Conservation (phyloP, 106 monocot genomes). For the Dendrobium chrysotoxum region DNA sequence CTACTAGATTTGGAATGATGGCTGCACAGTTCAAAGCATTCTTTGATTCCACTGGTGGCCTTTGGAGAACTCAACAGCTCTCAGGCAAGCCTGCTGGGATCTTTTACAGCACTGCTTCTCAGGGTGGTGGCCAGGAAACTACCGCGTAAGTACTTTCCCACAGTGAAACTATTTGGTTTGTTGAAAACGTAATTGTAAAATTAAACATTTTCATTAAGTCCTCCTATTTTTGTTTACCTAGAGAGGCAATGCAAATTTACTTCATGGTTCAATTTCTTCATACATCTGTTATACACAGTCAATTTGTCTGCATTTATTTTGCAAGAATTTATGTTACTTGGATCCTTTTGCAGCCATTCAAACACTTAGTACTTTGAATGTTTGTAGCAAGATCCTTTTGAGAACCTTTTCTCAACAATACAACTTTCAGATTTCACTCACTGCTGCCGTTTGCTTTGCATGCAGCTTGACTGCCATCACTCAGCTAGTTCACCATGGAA, state of each 20-base stretch:
- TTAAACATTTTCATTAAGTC: not conserved
- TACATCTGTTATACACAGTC: too few relatives aligned
- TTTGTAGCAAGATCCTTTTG: not conserved
- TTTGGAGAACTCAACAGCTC: conserved; percentile 71
- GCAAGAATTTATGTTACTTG: too few relatives aligned
- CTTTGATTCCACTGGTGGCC: conserved; percentile 67
- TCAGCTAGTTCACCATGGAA: conserved; percentile 75
- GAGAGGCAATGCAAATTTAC: not conserved
- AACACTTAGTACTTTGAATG: not conserved
- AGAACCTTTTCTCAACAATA: not conserved
- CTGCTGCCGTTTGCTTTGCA: not conserved
- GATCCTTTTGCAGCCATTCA: too few relatives aligned
- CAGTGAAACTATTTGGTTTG: not conserved
- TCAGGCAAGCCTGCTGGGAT: conserved; percentile 92
- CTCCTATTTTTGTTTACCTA: not conserved
- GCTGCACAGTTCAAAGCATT: conserved; percentile 88
- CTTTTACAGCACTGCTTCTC: conserved; percentile 69
- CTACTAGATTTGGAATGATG: conserved; percentile 95
- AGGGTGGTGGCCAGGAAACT: conserved; percentile 91
- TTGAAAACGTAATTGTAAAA: not conserved
- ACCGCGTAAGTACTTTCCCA: conserved; percentile 48
- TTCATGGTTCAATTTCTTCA: not conserved
- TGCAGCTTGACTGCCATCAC: conserved; percentile 76
- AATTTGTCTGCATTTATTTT: too few relatives aligned
- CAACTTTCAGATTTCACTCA: not conserved